Percentiles rank a stretch among this genome's conserved stretches.
phyloP scores from a whole-genome alignment of 2,329 filamentous ascomycete genomes.

The Tolypocladium sp. region DNA sequence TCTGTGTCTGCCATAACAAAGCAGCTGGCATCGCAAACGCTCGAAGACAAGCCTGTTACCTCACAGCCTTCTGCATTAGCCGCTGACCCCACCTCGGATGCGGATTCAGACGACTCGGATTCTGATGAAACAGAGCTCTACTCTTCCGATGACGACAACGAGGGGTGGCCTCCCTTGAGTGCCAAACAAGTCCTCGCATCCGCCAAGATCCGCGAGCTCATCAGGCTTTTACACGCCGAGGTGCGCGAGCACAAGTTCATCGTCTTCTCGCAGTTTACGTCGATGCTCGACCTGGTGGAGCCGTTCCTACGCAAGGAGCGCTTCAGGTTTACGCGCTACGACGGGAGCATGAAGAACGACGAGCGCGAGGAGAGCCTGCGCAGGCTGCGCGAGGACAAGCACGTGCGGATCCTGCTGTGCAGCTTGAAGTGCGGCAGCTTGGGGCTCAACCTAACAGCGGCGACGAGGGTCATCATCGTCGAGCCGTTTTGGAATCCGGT shows the following conservation, averaged over 20 bases:
- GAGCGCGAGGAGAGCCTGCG: conserved; percentile 78
- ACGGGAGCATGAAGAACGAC: conserved; percentile 92
- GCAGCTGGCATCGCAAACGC: conserved; percentile 26
- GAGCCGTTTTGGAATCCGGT: conserved; percentile 98
- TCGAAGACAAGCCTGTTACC: conserved; percentile 14
- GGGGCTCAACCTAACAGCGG: conserved; percentile 89
- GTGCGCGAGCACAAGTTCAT: conserved; percentile 86
- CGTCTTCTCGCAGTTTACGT: conserved; percentile 96
- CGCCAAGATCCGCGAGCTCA: conserved; percentile 83
- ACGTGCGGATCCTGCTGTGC: conserved; percentile 78
- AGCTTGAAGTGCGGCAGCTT: conserved; percentile 89
- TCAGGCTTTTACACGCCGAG: conserved; percentile 73
- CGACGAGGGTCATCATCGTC: conserved; percentile 84
- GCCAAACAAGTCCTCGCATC: conserved; percentile 51
- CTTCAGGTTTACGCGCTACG: conserved; percentile 80
- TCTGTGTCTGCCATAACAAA: conserved; percentile 26
- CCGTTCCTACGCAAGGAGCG: conserved; percentile 72
- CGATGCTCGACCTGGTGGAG: conserved; percentile 93
- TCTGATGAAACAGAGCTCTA: conserved; percentile 31
- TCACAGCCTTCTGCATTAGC: conserved; percentile 3
- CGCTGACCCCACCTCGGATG: conserved; percentile 17
- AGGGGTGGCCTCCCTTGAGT: conserved; percentile 19
- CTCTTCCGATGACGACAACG: conserved; percentile 21
- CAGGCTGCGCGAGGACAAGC: conserved; percentile 63
- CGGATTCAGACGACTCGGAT: conserved; percentile 17